Evolutionary conservation across 805 yeast genomes (phyloP), one percentile per base, ranked within the genome.

Genomic region (Candida manassasensis): DNA sequence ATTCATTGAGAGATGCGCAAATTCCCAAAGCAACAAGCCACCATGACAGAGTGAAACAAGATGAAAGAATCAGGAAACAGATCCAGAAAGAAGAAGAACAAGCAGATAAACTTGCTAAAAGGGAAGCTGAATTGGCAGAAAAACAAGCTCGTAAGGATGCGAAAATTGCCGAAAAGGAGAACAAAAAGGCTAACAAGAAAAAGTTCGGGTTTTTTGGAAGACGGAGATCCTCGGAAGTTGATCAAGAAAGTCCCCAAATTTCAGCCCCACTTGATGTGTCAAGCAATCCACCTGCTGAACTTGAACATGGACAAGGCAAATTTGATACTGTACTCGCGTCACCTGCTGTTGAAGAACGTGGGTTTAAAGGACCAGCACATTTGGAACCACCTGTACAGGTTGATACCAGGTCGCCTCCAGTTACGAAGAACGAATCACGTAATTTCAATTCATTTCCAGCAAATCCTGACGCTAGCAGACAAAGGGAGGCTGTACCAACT

Each of bases 1-100:
- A 55, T 36, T 61, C 68, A 6, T 45, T 62, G 42, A 48, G 64
- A 35, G 54, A 50, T 27, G 41, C 34, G 18, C 32, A 35, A 7
- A 32, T 36, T 7, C 37, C 44, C 8, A 45, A 42, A 21, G 33
- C 38, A 2, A 30, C 41, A 12, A 38, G 52, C 3, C 41, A 53
- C 15, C 56, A 51, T 29, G 58, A 53, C 18, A 41, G 57, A 28
- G 49, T 49, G 1, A 53, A 53, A 29, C 37, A 38, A 19, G 53
- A 45, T 28, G 42, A 40, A 26, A 35, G 40, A 35, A 30, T 35
- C 29, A 47, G 46, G 32, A 41, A 41, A 27, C 40, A 41, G 32
- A 34, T 38, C 24, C 45, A 47, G 29, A 42, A 41, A 27, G 48
- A 41, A 15, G 47, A 44, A 21, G 41, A 44, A 29, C 26, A 34